A percentile compares a stretch with the other conserved stretches of the same genome.
phyloP scores from a whole-genome alignment of 345 rosid genomes.

The Hibiscus trionum region DNA sequence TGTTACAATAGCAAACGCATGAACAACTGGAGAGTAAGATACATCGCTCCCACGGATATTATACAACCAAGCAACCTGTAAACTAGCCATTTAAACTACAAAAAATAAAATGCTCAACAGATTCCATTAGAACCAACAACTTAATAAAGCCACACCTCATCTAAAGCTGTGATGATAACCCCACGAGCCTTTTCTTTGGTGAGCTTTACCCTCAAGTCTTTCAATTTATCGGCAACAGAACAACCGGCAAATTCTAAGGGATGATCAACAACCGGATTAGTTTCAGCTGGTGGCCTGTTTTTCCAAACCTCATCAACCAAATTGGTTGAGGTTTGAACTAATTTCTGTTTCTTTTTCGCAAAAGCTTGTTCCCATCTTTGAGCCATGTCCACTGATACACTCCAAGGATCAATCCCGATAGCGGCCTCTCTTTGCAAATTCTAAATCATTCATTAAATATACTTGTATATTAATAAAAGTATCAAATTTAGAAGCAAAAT shows the following conservation, averaged over 20 bases:
- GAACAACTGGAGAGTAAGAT: slow-evolving; percentile 84
- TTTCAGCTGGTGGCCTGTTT: slow-evolving; percentile 54
- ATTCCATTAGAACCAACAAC: not conserved
- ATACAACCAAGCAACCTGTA: slow-evolving; percentile 98
- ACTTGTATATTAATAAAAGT: not conserved
- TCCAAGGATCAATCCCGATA: slow-evolving; percentile 82
- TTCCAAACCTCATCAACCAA: slow-evolving; percentile 87
- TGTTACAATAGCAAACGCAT: slow-evolving; percentile 85
- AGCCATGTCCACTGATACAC: slow-evolving; percentile 75
- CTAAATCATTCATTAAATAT: slow-evolving; percentile 26
- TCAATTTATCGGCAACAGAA: slow-evolving; percentile 55
- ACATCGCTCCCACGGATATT: slow-evolving; percentile 92
- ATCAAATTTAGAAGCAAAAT: not conserved
- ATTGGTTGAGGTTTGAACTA: slow-evolving; percentile 59
- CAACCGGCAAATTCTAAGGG: slow-evolving; percentile 65
- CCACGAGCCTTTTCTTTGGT: slow-evolving; percentile 46
- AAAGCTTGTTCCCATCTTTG: slow-evolving; percentile 69
- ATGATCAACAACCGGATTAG: slow-evolving; percentile 52
- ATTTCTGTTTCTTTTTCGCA: slow-evolving; percentile 50
- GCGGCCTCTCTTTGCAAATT: slow-evolving; percentile 63
- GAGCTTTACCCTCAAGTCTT: slow-evolving; percentile 58
- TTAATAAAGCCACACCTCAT: slow-evolving; percentile 48
- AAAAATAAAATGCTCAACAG: not conserved
- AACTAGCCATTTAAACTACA: not conserved
- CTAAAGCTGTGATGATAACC: slow-evolving; percentile 70